Percentiles rank a stretch among this genome's conserved stretches.
Evolutionary conservation across 2,329 filamentous ascomycete genomes (phyloP).

Genomic region (Aspergillus ochraceus): DNA sequence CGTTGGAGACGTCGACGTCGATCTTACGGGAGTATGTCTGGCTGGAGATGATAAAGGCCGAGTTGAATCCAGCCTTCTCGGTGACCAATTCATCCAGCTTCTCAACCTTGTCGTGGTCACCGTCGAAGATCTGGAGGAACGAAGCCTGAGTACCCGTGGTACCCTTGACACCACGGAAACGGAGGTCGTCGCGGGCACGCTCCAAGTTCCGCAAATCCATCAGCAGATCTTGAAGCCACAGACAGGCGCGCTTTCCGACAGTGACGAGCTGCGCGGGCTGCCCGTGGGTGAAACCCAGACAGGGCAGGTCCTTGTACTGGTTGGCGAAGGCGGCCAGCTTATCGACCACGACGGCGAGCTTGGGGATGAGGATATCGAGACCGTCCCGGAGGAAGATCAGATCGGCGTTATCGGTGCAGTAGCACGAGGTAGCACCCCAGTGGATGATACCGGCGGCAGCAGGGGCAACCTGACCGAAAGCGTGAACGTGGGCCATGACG

Average conservation of each 20-base stretch:
- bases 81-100: constrained; percentile 64
- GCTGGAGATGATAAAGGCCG: constrained; percentile 64
- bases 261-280: constrained; percentile 60
- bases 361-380: constrained; percentile 72
- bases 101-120: constrained; percentile 61
- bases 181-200: constrained; percentile 64
- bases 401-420: constrained; percentile 71
- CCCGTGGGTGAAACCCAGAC: constrained; percentile 74
- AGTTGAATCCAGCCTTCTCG: constrained; percentile 64
- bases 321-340: constrained; percentile 73
- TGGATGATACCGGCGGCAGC: constrained; percentile 83
- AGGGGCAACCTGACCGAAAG: constrained; percentile 71
- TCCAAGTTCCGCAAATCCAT: constrained; percentile 76
- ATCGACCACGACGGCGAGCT: constrained; percentile 74
- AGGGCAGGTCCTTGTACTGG: constrained; percentile 70
- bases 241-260: constrained; percentile 64
- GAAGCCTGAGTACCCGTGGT: constrained; percentile 78
- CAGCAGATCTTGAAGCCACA: constrained; percentile 75
- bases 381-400: constrained; percentile 75
- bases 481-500: constrained; percentile 68
- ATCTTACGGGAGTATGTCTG: constrained; percentile 81
- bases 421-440: constrained; percentile 62
- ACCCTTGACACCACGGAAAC: constrained; percentile 72
- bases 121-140: constrained; percentile 69
- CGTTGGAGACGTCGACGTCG: constrained; percentile 77